Conservation (phyloP, 1,284 basidiomycete species). For the Puccinia coronata region DNA sequence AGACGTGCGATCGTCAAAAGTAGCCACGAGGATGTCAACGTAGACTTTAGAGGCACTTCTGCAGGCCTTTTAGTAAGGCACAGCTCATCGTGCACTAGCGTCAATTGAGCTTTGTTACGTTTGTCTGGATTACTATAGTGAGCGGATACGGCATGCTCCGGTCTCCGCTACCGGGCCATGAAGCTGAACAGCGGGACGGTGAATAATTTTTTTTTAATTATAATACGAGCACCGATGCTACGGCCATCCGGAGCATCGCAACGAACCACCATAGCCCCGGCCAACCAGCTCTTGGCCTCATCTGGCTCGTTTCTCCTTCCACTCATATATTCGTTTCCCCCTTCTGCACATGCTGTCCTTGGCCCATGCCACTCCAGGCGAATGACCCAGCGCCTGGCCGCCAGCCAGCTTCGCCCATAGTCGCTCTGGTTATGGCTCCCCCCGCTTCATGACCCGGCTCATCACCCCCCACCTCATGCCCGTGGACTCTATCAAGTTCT, state of each 20-base stretch:
- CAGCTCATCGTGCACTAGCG: background rate
- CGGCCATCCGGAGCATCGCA: background rate
- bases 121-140: too few species aligned
- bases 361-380: background rate
- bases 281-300: background rate
- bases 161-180: background rate
- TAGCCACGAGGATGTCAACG: too few species aligned
- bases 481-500: background rate
- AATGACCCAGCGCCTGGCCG: conserved; percentile 4
- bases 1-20: too few species aligned
- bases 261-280: background rate
- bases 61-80: too few species aligned
- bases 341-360: background rate
- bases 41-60: too few species aligned
- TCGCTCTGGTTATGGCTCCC: background rate
- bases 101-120: background rate
- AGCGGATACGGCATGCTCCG: background rate
- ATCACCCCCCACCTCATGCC: background rate
- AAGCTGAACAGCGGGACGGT: background rate
- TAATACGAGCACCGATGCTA: background rate
- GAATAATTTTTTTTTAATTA: background rate
- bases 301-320: background rate
- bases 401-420: background rate
- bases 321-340: background rate
- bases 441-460: background rate